A percentile compares a stretch with the other conserved stretches of the same genome.
Evolutionary conservation across 345 rosid genomes (phyloP).

Genomic region (Aquilaria sinensis): DNA sequence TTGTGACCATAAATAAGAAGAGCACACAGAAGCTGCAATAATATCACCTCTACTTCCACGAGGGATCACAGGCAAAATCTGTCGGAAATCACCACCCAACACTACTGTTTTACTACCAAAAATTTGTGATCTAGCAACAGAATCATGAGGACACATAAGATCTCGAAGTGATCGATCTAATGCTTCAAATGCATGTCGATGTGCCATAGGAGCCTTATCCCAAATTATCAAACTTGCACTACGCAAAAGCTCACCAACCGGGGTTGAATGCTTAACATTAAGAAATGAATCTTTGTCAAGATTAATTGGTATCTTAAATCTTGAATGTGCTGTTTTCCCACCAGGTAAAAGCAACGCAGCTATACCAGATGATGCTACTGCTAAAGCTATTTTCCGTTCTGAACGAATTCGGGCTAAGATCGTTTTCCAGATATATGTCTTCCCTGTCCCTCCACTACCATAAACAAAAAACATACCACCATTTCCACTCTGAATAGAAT

Average conservation of each 20-base stretch:
- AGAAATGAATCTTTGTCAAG: neutral
- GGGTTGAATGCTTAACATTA: neutral
- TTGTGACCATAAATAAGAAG: neutral
- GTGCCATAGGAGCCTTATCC: conserved; percentile 12
- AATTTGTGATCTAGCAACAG: neutral
- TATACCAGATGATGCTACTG: conserved; percentile 4
- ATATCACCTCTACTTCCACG: neutral
- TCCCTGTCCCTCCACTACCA: neutral
- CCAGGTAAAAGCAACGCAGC: neutral
- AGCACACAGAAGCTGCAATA: neutral
- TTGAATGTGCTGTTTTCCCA: conserved; percentile 5
- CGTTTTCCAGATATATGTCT: neutral
- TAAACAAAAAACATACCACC: neutral
- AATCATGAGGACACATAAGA: neutral
- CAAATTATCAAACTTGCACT: conserved; percentile 1
- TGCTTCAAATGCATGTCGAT: conserved; percentile 2
- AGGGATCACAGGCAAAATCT: neutral
- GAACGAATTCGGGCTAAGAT: neutral
- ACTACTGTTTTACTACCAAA: neutral
- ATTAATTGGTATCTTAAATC: neutral
- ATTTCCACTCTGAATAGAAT: neutral
- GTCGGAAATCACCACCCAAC: neutral
- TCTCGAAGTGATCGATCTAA: neutral
- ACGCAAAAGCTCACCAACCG: neutral
- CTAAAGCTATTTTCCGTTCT: neutral